Evolutionary conservation across 2,329 filamentous ascomycete genomes (phyloP).

Genomic region (Colletotrichum sp.): DNA sequence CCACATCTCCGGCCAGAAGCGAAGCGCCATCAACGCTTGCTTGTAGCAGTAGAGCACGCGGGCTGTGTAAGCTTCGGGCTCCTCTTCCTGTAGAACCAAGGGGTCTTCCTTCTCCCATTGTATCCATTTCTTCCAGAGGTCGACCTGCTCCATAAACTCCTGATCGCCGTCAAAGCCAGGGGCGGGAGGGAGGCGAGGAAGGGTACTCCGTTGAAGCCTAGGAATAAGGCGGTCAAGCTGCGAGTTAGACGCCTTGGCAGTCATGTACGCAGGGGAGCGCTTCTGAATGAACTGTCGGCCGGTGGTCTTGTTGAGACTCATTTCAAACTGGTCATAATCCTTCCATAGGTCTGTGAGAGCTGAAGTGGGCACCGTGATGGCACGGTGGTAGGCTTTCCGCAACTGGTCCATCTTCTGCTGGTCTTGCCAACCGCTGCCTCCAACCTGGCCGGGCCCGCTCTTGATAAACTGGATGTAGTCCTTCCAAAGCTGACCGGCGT

Average conservation of each 20-base stretch:
- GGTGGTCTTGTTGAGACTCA: conserved; percentile 89
- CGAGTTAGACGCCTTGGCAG: conserved; percentile 87
- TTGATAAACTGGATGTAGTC: conserved; percentile 96
- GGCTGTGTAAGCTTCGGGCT: conserved; percentile 74
- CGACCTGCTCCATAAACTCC: conserved; percentile 84
- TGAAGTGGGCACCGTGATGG: conserved; percentile 84
- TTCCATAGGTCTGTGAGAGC: conserved; percentile 90
- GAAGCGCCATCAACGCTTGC: conserved; percentile 89
- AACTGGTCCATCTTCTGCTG: conserved; percentile 97
- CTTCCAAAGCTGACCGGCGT: conserved; percentile 88
- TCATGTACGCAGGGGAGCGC: conserved; percentile 93
- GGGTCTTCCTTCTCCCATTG: conserved; percentile 95
- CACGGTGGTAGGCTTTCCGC: conserved; percentile 90
- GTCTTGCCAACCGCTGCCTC: conserved; percentile 91
- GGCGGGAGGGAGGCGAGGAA: conserved; percentile 82
- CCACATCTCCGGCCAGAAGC: conserved; percentile 97
- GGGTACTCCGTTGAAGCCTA: conserved; percentile 75
- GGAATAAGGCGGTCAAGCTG: conserved; percentile 89
- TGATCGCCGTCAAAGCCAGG: conserved; percentile 86
- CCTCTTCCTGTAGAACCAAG: conserved; percentile 83
- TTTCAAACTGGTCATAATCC: conserved; percentile 97
- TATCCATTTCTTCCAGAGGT: conserved; percentile 93
- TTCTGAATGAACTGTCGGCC: conserved; percentile 95
- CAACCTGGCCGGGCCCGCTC: conserved; percentile 82
- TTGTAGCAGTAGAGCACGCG: conserved; percentile 91